Percentiles rank a stretch among this genome's conserved stretches.
Conservation (phyloP, 2,329 filamentous ascomycete species). For the Beauveria scarabaeidicola region DNA sequence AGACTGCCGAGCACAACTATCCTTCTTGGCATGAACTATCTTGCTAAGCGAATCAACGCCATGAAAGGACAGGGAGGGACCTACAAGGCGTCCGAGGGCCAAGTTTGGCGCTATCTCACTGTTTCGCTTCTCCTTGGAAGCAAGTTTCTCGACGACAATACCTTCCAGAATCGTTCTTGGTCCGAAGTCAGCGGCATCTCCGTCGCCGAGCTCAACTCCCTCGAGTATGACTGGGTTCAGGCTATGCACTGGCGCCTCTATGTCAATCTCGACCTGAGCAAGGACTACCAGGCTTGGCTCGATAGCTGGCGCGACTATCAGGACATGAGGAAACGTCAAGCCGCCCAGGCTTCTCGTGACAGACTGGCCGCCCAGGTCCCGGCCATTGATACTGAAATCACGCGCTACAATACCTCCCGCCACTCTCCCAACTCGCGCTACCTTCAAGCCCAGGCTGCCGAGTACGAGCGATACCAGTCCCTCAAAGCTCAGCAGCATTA, state of each 20-base stretch:
- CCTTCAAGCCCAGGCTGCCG: conserved; percentile 46
- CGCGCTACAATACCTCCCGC: conserved; percentile 30
- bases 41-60: conserved; percentile 74
- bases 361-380: conserved; percentile 40
- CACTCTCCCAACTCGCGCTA: conserved; percentile 35
- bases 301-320: conserved; percentile 53
- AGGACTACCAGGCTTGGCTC: conserved; percentile 59
- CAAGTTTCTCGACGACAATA: conserved; percentile 96
- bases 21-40: conserved; percentile 79
- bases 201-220: conserved; percentile 71
- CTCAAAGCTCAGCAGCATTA: conserved; percentile 37
- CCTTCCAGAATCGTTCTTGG: conserved; percentile 95
- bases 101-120: conserved; percentile 82
- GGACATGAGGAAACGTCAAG: conserved; percentile 45
- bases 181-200: conserved; percentile 88
- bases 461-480: conserved; percentile 41
- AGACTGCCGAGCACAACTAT: conserved; percentile 87
- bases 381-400: conserved; percentile 35
- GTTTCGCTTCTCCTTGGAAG: conserved; percentile 78
- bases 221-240: conserved; percentile 82
- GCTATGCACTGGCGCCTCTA: conserved; percentile 80
- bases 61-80: conserved; percentile 45
- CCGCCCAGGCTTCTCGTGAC: conserved; percentile 40
- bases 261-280: conserved; percentile 69
- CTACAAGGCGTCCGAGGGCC: conserved; percentile 54